Base-by-base conservation (phyloP, 345 rosid genomes). In the Citrus hindsii region DNA sequence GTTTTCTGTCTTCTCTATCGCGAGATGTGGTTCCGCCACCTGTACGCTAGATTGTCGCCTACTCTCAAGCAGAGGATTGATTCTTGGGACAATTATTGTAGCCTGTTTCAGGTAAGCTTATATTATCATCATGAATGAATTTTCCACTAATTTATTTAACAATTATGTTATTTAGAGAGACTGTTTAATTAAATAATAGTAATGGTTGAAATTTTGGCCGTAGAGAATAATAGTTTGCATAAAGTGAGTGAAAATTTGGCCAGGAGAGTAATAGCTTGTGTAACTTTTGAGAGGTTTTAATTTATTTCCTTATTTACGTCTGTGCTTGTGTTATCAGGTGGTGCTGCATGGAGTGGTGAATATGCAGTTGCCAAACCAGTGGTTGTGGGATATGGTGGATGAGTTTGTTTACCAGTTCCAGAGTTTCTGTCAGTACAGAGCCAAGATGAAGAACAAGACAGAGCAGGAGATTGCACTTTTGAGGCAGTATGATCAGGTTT, bases 341-440 rank as follows among this genome's bases (percentile, higher is more conserved):
- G 97, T 94, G 78, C 81, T 96, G 95, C 98, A 90, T 56, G 98
- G 97, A 12, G 95, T 90, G 63, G 98, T 96, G 83, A 96, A 90
- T 82, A 96, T 94, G 98, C 98, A 96, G 71, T 67, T 96, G 77
- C 99, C 99, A 1, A 96, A 94, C 72, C 99, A 96, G 87, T 96
- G 99, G 98, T 73, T 96, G 86, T 96, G 99, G 99, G 98, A 96
- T 79, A 92, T 96, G 99, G 98, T 96, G 81, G 98, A 96, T 87
- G 99, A 96, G 90, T 96, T 94, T 89, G 95, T 96, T 6, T 96
- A 96, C 81, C 99, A 96, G 83, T 96, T 96, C 74, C 99, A 94
- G 88, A 92, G 97, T 73, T 96, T 96, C 76, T 96, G 99, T 62
- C 99, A 96, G 76, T 96, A 88, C 80, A 88, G 98, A 74, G 98